These are phyloP conservation scores for Lodderomyces theae DNA, from an alignment of 1,139 yeast species.

Conservation along the genomic window DNA sequence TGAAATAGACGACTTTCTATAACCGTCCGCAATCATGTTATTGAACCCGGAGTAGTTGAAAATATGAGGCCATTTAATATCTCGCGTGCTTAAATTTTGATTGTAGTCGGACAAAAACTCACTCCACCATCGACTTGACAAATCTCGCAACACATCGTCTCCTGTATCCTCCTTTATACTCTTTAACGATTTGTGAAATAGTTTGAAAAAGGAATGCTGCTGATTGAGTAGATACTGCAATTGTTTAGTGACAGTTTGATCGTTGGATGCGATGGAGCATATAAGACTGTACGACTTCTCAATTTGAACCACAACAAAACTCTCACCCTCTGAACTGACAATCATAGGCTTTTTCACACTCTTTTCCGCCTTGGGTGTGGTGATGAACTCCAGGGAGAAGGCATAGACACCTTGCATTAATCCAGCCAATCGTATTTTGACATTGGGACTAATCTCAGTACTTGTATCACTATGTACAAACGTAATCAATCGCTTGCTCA, in stretches of 20 bases:
- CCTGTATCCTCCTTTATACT: slow-evolving; percentile 20
- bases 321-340: slow-evolving; percentile 27
- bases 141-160: slow-evolving; percentile 16
- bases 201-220: slow-evolving; percentile 25
- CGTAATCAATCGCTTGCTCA: background rate
- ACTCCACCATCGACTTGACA: slow-evolving; percentile 28
- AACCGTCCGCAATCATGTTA: slow-evolving; percentile 22
- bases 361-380: background rate
- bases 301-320: slow-evolving; percentile 26
- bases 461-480: background rate
- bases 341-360: slow-evolving; percentile 17
- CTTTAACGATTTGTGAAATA: slow-evolving; percentile 27
- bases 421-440: slow-evolving; percentile 32
- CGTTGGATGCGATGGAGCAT: slow-evolving; percentile 21
- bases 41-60: slow-evolving; percentile 35
- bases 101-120: slow-evolving; percentile 31
- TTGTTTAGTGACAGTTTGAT: slow-evolving; percentile 27
- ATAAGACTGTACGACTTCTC: slow-evolving; percentile 29
- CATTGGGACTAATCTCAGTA: background rate
- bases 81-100: slow-evolving; percentile 20
- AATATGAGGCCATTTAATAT: slow-evolving; percentile 37
- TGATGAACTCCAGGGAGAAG: slow-evolving; percentile 22
- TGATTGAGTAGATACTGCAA: slow-evolving; percentile 22
- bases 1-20: slow-evolving; percentile 32
- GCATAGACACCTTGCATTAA: slow-evolving; percentile 38